Percentiles rank a stretch among this genome's conserved stretches.
Conservation (phyloP, 495 filamentous ascomycete species). For the Coniosporium apollinis region DNA sequence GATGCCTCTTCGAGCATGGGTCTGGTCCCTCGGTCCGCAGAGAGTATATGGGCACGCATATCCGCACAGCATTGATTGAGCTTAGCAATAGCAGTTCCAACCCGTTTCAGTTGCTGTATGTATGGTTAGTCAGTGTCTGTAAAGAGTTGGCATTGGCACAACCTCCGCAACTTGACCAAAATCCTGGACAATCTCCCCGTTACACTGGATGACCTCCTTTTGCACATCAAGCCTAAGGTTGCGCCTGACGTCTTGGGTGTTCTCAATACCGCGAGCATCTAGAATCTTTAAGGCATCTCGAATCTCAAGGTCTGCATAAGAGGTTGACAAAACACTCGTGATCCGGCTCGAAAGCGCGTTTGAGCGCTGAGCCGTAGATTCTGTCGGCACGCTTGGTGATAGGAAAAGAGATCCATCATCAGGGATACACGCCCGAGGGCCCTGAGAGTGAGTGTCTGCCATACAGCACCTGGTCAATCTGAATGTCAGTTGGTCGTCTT, state of each 20-base stretch:
- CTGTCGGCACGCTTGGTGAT: neutral
- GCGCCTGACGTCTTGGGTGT: constrained; percentile 64
- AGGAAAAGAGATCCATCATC: no score
- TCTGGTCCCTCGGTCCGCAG: constrained; percentile 56
- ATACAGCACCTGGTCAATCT: no score
- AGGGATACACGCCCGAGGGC: no score
- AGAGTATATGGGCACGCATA: constrained; percentile 59
- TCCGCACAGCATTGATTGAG: constrained; percentile 70
- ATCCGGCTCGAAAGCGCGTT: constrained; percentile 61
- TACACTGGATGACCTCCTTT: constrained; percentile 83
- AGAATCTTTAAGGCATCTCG: constrained; percentile 66
- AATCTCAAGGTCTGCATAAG: constrained; percentile 85
- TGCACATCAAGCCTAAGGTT: constrained; percentile 72
- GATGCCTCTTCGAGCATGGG: constrained; percentile 67
- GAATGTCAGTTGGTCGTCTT: no score
- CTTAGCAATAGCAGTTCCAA: constrained; percentile 58
- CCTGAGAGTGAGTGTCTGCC: no score
- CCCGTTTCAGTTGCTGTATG: constrained; percentile 74
- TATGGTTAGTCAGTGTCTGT: constrained; percentile 11
- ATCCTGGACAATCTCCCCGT: constrained; percentile 78
- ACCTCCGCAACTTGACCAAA: constrained; percentile 89
- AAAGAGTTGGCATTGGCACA: constrained; percentile 9
- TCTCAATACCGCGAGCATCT: constrained; percentile 52
- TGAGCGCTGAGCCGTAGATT: constrained; percentile 11
- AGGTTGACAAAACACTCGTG: constrained; percentile 71